Percentiles rank a stretch among this genome's conserved stretches.
These are phyloP conservation scores for Fremontodendron californicum DNA, from an alignment of 345 rosid genomes.

Conservation along the genomic window DNA sequence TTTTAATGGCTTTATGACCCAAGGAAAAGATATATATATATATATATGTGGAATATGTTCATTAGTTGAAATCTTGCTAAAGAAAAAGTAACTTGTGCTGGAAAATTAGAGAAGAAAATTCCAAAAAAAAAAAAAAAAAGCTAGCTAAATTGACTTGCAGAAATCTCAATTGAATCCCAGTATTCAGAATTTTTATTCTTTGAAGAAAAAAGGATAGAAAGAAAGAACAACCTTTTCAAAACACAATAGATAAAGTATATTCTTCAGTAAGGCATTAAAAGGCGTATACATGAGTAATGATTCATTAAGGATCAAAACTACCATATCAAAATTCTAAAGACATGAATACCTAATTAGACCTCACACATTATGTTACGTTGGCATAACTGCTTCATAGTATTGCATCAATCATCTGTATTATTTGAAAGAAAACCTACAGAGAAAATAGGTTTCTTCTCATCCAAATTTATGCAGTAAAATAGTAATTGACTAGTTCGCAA, in stretches of 20 bases:
- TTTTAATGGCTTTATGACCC: not conserved
- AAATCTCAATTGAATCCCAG: not conserved
- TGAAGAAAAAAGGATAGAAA: not conserved
- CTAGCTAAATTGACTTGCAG: not conserved
- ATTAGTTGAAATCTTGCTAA: not conserved
- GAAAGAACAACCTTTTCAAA: not conserved
- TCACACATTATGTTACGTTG: not conserved
- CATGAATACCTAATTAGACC: not conserved
- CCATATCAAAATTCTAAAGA: not conserved
- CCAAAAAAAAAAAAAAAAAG: not conserved
- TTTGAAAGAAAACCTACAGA: not conserved
- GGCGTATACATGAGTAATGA: not conserved
- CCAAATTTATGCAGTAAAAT: not conserved
- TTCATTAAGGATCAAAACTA: not conserved
- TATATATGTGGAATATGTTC: not conserved
- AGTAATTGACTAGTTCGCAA: not conserved
- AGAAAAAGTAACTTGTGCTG: not conserved
- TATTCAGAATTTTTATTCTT: not conserved
- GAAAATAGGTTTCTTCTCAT: not conserved
- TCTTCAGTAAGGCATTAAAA: not conserved
- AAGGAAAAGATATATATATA: not conserved
- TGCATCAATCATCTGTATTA: not conserved
- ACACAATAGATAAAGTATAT: not conserved
- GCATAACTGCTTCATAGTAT: not conserved
- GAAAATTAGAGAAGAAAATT: not conserved